These are phyloP conservation scores for Fusarium sp. DNA, from an alignment of 2,329 filamentous ascomycete species.

Conservation along the genomic window DNA sequence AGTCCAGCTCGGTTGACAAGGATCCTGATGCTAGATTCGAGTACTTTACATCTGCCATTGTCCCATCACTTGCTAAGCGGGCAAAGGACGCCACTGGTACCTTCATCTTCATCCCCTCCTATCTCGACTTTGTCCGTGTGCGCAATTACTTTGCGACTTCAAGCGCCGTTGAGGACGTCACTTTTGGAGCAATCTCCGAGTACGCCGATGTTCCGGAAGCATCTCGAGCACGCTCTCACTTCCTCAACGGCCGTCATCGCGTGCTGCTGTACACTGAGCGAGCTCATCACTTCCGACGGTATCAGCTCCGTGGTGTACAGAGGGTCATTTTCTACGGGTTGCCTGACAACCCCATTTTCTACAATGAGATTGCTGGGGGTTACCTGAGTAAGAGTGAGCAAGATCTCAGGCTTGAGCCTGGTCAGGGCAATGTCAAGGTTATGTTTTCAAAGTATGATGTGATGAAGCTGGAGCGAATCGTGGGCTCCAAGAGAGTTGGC, in stretches of 20 bases:
- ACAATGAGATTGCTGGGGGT: conserved; percentile 77
- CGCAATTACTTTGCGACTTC: conserved; percentile 90
- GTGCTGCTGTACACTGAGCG: conserved; percentile 92
- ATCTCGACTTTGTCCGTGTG: conserved; percentile 93
- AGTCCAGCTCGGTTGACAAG: conserved; percentile 72
- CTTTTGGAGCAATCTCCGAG: conserved; percentile 84
- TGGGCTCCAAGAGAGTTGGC: conserved; percentile 81
- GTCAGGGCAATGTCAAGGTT: conserved; percentile 67
- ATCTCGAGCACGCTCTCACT: conserved; percentile 86
- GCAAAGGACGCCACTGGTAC: conserved; percentile 74
- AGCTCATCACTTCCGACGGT: conserved; percentile 96
- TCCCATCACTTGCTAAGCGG: conserved; percentile 78
- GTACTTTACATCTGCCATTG: conserved; percentile 85
- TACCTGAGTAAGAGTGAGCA: conserved; percentile 71
- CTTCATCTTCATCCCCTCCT: conserved; percentile 89
- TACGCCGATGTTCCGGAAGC: conserved; percentile 84
- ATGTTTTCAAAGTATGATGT: conserved; percentile 92
- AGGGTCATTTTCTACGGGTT: conserved; percentile 89
- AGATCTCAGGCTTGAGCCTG: conserved; percentile 65
- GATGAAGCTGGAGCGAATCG: conserved; percentile 87
- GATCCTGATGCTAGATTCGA: conserved; percentile 92
- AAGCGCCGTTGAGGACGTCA: conserved; percentile 61
- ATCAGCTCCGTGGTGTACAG: conserved; percentile 82
- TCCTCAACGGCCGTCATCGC: conserved; percentile 82
- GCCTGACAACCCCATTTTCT: conserved; percentile 88